A percentile compares a stretch with the other conserved stretches of the same genome.
Conservation (phyloP, 257 asterid genomes). For the Craterostigma plantagineum region DNA sequence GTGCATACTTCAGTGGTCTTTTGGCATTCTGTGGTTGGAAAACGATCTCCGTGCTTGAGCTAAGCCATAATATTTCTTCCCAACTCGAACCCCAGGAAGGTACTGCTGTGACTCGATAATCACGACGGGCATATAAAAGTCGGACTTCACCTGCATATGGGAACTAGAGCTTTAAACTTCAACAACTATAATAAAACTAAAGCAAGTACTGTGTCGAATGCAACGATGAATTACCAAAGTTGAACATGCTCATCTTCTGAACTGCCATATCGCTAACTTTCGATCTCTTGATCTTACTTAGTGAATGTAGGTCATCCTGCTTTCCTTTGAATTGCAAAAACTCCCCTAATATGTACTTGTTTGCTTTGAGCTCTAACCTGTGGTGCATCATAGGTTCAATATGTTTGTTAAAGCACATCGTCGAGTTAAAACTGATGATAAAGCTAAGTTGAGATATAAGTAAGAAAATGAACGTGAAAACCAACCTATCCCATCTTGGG, state of each 20-base stretch:
- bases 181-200: too few species aligned
- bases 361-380: constrained; percentile 81
- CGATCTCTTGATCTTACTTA: constrained; percentile 65
- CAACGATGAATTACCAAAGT: constrained; percentile 35
- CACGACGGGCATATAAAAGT: constrained; percentile 53
- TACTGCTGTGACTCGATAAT: constrained; percentile 48
- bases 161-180: too few species aligned
- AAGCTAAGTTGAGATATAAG: constrained; percentile 5
- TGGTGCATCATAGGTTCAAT: constrained; percentile 3
- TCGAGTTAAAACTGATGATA: constrained; percentile 2
- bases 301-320: constrained; percentile 47
- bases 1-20: constrained; percentile 54
- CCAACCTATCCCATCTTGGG: constrained; percentile 83
- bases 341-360: constrained; percentile 64
- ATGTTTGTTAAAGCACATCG: too few species aligned
- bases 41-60: constrained; percentile 59
- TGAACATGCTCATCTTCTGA: constrained; percentile 94
- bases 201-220: too few species aligned
- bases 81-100: constrained; percentile 27
- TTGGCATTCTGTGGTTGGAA: constrained; percentile 52
- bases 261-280: constrained; percentile 54
- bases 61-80: constrained; percentile 60
- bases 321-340: constrained; percentile 84
- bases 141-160: constrained; percentile 89
- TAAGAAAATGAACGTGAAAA: constrained; percentile 7